Evolutionary conservation across 495 filamentous ascomycete genomes (phyloP), one percentile per base, ranked within the genome.

Genomic region (Aspergillus mulundensis): DNA sequence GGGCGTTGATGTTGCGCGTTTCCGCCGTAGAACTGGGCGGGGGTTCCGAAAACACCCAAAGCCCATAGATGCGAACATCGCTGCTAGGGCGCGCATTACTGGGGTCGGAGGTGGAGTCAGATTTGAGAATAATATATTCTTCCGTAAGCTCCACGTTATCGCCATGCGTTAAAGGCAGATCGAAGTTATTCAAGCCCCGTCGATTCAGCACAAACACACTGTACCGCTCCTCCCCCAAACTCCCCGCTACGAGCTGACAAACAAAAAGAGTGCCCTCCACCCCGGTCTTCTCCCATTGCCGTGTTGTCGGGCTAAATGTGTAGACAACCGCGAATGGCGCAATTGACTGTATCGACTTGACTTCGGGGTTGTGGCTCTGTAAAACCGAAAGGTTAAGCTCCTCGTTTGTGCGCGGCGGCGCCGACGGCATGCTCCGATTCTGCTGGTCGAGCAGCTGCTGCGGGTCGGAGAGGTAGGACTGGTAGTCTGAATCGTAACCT

Each of bases 181-280:
- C 65, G 61, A 86, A 87, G 61, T 86, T 87, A 34, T 81, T 76
- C 18, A 87, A 63, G 0, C 84, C 80, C 12, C 81, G 76, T 5
- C 84, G 73, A 54, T 87, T 87, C 19, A 88, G 68, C 7, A 87
- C 77, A 28, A 85, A 74, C n/a, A 80, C 81, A 28, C 67, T 70
- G 65, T 84, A 86, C 46, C 82, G 71, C 21, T 82, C 78, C 38
- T 74, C 72, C 39, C 75, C 77, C 10, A 72, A 55, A 3, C 57
- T 47, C 3, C 70, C 70, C 14, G 72, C 66, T 5, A 76, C 66
- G 51, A 84, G 81, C 51, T 85, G 76, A 75, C 86, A 91, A 36
- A 95, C 79, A 71, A 95, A 96, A 41, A 95, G 75, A 3, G 86
- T 86, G 43, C 91, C 91, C 69, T 95, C 90, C 15, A 89, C 74